Evolutionary conservation across 148 eudicot genomes (phyloP).

Genomic region (Polygonum maritimum): DNA sequence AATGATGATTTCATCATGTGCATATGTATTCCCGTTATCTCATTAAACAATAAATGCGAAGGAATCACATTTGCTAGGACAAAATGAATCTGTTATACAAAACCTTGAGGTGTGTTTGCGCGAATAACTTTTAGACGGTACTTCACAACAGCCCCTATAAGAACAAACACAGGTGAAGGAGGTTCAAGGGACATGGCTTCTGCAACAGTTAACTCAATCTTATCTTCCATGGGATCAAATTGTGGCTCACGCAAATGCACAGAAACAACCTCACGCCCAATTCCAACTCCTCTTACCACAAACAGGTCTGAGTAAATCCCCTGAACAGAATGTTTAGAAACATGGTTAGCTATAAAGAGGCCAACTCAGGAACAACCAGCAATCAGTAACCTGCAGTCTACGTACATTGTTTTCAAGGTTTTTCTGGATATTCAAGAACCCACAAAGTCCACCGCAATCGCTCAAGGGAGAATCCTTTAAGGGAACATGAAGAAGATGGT

Average conservation of each 20-base stretch:
- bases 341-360: neutral
- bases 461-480: constrained; percentile 75
- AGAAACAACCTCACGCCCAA: constrained; percentile 80
- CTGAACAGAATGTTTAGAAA: constrained; percentile 22
- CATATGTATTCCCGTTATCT: neutral
- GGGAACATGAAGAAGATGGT: constrained; percentile 80
- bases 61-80: neutral
- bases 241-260: constrained; percentile 68
- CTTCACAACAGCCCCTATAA: constrained; percentile 65
- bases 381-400: constrained; percentile 13
- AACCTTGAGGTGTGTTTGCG: constrained; percentile 67
- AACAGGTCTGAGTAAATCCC: constrained; percentile 72
- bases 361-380: neutral
- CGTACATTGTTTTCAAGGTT: constrained; percentile 73
- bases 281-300: constrained; percentile 73
- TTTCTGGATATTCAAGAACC: constrained; percentile 74
- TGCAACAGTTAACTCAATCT: constrained; percentile 76
- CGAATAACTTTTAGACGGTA: constrained; percentile 73
- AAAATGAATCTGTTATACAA: constrained; percentile 7
- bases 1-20: neutral
- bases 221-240: constrained; percentile 46
- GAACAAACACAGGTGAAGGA: constrained; percentile 85
- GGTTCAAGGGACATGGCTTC: constrained; percentile 95
- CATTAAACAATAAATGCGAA: constrained; percentile 5
- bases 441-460: constrained; percentile 86